Conservation (phyloP, 1,284 basidiomycete genomes). For the Microbotryum scabiosae region DNA sequence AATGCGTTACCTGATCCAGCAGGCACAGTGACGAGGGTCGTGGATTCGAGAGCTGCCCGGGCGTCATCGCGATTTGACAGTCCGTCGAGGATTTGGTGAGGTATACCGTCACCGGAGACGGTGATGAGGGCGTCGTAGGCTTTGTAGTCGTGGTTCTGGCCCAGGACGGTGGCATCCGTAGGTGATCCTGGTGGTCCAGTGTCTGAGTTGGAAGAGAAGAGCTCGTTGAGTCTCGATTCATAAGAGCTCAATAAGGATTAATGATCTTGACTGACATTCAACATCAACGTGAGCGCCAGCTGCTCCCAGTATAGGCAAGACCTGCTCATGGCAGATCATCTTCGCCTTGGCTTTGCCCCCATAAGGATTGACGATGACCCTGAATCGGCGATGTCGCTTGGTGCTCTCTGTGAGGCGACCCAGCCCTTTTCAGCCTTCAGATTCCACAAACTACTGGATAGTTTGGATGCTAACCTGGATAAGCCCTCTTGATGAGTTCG, state of each 20-base stretch:
- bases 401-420: not conserved
- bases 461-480: no score
- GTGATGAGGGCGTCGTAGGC: constrained; percentile 66
- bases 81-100: constrained; percentile 90
- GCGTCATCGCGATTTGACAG: constrained; percentile 66
- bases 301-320: constrained; percentile 70
- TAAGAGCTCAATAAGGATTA: not conserved
- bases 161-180: constrained; percentile 60
- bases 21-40: constrained; percentile 77
- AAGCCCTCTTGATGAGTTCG: no score
- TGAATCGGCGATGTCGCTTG: constrained; percentile 14
- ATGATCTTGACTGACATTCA: constrained; percentile 46
- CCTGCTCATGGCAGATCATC: constrained; percentile 54
- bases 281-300: constrained; percentile 63
- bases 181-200: constrained; percentile 55
- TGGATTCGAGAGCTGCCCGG: constrained; percentile 54
- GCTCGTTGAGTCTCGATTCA: not conserved
- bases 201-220: constrained; percentile 45
- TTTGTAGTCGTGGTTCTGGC: constrained; percentile 52
- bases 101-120: constrained; percentile 80
- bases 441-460: no score
- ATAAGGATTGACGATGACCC: constrained; percentile 74
- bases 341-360: constrained; percentile 74
- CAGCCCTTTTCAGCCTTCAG: not conserved
- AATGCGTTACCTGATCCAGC: constrained; percentile 77